Base-by-base conservation (phyloP, 306 rosid species). In the Quercus robur region DNA sequence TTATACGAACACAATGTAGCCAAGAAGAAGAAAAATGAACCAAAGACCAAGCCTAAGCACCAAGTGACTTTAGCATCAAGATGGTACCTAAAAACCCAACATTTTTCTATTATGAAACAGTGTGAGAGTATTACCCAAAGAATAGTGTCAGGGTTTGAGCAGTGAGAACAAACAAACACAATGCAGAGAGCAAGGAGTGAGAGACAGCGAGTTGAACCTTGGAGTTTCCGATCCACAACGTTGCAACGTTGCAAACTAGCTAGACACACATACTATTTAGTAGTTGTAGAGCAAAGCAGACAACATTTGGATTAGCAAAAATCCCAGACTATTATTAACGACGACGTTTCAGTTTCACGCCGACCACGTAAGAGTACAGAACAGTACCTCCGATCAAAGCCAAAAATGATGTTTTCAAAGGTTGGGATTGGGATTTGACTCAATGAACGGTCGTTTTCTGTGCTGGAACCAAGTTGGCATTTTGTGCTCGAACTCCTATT, bases 321-420 rank as follows among this genome's bases (percentile, higher is more conserved):
- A 64, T 44, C 17, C 77, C 83, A 57, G 81, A 78, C 80, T 26
- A 71, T 8, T 41, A 41, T 41, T 20, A 63, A 55, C 61, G 85
- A 74, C 75, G 64, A 70, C 63, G 76, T 46, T 63, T 70, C 20
- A 15, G 77, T 52, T 71, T 11, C 18, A 78, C 49, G 0, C 49
- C n/a, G 67, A 73, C 26, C 63, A 23, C 41, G 49, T 76, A 66
- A 38, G 15, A 49, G 5, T 11, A 49, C 17, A 49, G 54, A 12
- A 49, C 26, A 35, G 25, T 5, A 17, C 17, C 25, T 35, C 72
- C 14, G 72, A 33, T 67, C 26, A 67, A 67, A 33, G 51, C 49
- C 51, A 13, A 41, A 41, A 8, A 26, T 23, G 51, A 67, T 67
- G 25, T 31, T 7, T 19, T 33, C 49, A 31, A 63, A 31, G 71